Evolutionary conservation across 1,284 basidiomycete genomes (phyloP).

Genomic region (Apiotrichum veenhuisii): DNA sequence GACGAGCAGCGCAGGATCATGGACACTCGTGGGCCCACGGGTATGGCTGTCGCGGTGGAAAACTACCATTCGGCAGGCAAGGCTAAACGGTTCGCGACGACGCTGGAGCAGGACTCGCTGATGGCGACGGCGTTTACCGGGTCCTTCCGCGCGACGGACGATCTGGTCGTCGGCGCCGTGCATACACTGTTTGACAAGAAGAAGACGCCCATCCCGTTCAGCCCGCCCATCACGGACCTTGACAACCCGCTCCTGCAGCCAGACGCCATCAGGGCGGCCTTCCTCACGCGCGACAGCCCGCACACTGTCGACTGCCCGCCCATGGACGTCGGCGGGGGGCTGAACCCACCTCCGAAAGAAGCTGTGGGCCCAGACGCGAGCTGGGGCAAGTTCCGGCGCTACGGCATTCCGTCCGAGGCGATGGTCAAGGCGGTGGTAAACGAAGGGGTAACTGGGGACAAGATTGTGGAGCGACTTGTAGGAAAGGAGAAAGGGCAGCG

Average conservation of each 20-base stretch:
- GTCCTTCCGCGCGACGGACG: not conserved
- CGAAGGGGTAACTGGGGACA: not conserved
- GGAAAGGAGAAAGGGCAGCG: not conserved
- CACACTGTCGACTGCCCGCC: not conserved
- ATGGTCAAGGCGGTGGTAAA: not conserved
- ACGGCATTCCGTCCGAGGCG: conserved; percentile 2
- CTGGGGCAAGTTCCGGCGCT: conserved; percentile 3
- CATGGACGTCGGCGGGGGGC: not conserved
- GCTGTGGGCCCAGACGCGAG: not conserved
- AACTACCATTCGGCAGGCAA: conserved; percentile 56
- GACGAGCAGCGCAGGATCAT: conserved; percentile 60
- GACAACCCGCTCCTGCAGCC: not conserved
- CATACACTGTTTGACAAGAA: conserved; percentile 12
- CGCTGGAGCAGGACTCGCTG: conserved; percentile 3
- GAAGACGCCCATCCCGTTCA: conserved; percentile 8
- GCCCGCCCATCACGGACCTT: conserved; percentile 1
- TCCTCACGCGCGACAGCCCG: not conserved
- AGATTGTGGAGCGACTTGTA: not conserved
- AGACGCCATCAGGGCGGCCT: not conserved
- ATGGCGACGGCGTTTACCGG: conserved; percentile 2
- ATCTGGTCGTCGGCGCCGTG: conserved; percentile 2
- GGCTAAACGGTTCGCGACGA: conserved; percentile 4
- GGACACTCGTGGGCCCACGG: conserved; percentile 72
- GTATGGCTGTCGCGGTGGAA: conserved; percentile 71
- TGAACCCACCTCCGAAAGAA: not conserved